A percentile compares a stretch with the other conserved stretches of the same genome.
Conservation (phyloP, 345 rosid genomes). For the Gossypium sturtianum region DNA sequence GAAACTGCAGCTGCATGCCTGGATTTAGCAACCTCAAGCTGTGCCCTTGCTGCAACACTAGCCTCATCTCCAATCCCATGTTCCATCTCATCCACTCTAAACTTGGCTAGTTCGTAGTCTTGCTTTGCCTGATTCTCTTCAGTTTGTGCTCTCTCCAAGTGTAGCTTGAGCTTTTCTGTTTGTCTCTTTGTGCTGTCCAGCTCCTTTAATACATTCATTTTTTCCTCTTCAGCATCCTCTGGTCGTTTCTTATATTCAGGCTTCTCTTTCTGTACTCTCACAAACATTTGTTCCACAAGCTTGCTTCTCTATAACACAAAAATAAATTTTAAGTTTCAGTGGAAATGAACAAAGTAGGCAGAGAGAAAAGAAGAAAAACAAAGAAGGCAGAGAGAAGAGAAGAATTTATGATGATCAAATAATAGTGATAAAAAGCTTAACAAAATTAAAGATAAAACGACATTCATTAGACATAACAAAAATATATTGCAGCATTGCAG, state of each 20-base stretch:
- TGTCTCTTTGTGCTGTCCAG: conserved; percentile 75
- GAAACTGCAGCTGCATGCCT: conserved; percentile 68
- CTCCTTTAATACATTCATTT: conserved; percentile 53
- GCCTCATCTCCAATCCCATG: conserved; percentile 86
- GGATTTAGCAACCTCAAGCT: conserved; percentile 86
- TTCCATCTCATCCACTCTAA: conserved; percentile 88
- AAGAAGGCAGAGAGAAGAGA: background rate
- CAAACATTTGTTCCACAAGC: conserved; percentile 69
- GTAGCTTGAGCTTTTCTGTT: conserved; percentile 76
- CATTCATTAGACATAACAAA: background rate
- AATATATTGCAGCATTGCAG: conserved; percentile 3
- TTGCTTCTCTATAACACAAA: conserved; percentile 49
- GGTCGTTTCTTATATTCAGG: conserved; percentile 55
- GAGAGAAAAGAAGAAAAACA: background rate
- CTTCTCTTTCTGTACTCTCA: conserved; percentile 57
- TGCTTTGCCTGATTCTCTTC: conserved; percentile 93
- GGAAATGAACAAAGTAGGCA: background rate
- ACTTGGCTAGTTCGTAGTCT: conserved; percentile 81
- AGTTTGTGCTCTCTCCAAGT: conserved; percentile 80
- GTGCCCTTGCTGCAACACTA: conserved; percentile 92
- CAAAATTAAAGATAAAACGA: background rate
- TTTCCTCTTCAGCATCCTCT: conserved; percentile 60
- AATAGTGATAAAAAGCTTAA: background rate
- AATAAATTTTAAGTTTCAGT: conserved; percentile 8
- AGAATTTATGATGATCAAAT: background rate